Evolutionary conservation across 805 yeast genomes (phyloP), one percentile per base, ranked within the genome.

Genomic region (Wickerhamiella alocasiicola): DNA sequence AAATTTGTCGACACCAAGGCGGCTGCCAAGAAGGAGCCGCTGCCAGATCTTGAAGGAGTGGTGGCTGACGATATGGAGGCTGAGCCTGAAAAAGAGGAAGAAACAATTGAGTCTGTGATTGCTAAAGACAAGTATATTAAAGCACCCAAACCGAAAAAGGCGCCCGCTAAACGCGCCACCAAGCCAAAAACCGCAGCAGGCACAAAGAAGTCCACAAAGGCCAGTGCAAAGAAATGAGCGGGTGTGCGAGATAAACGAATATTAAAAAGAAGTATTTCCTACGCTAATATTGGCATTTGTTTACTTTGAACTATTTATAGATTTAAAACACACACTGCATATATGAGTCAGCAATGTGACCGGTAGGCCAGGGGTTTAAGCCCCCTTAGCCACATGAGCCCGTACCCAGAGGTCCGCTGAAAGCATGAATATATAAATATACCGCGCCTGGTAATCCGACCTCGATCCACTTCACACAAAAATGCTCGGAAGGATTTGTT

Each of bases 41-140:
- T 43, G 29, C 85, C 84, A 3, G 87, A 78, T 51, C 65, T 66
- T 38, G 93, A 79, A 31, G 88, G 78, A 45, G 84, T 78, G 2
- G 68, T 79, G 30, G 76, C 71, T 19, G 83, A 75, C n/a, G 68
- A 62, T 23, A 56, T 50, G 23, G 64, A 49, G 18, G 54, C 49
- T 4, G 62, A 54, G 30, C 52, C 43, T 16, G 55, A 48, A 11
- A 52, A 47, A 11, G 49, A 46, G 23, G 68, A 64, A 45, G 62
- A 49, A 29, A 59, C 55, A 34, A 59, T 58, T 19, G 66, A 67
- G 21, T 70, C 63, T 23, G 69, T 65, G 23, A 68, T 53, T 38
- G 51, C 48, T 41, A 49, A 49, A 18, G 54, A 53, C 41, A 53
- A 52, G 37, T 52, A 50, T 32, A 53, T 53, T 42, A 50, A 47